A percentile compares a stretch with the other conserved stretches of the same genome.
Conservation (phyloP, 768 basidiomycete species). For the Boletus vinaceobasis region DNA sequence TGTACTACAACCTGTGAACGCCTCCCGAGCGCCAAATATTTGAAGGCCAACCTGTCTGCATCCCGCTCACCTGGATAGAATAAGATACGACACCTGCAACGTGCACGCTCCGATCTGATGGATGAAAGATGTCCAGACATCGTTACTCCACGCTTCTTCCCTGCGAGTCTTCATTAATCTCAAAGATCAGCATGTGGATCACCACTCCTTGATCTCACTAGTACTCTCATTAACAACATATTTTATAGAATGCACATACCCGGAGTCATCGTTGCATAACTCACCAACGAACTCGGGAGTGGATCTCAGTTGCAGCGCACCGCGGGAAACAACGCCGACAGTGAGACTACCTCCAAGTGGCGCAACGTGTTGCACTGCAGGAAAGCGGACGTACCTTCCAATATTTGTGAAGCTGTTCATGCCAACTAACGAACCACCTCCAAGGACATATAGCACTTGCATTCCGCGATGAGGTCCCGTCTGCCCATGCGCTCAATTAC, state of each 20-base stretch:
- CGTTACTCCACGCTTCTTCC: neutral
- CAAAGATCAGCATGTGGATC: neutral
- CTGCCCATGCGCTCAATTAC: neutral
- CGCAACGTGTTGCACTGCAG: neutral
- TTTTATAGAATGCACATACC: neutral
- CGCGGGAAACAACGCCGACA: neutral
- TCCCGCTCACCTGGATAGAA: neutral
- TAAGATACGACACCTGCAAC: too few species aligned
- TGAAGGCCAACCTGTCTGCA: neutral
- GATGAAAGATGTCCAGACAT: neutral
- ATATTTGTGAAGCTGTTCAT: neutral
- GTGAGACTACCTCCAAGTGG: neutral
- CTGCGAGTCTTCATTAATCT: neutral
- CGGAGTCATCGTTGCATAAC: neutral
- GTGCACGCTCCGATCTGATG: neutral
- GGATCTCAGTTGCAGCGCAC: neutral
- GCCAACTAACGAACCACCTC: neutral
- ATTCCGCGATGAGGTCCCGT: too few species aligned
- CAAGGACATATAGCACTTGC: neutral
- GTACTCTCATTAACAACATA: neutral
- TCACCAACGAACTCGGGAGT: neutral
- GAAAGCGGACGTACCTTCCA: neutral
- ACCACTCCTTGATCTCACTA: neutral
- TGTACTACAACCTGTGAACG: neutral
- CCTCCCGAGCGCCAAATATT: neutral